Conservation (phyloP, 495 filamentous ascomycete genomes). For the Letharia columbiana region DNA sequence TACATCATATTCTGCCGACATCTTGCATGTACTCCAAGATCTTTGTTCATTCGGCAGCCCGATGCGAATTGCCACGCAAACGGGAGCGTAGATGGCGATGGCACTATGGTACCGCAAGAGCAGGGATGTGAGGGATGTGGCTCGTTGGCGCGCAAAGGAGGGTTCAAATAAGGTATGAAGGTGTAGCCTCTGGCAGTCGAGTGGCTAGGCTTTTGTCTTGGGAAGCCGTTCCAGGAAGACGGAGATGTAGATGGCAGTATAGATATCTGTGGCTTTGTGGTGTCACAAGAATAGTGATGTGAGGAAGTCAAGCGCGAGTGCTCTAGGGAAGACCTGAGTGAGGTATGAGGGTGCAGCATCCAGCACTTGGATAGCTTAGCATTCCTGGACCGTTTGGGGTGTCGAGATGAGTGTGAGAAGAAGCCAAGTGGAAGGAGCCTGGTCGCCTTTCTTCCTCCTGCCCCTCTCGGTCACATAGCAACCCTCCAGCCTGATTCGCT, state of each 20-base stretch:
- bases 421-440: not conserved
- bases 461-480: not conserved
- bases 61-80: not conserved
- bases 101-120: not conserved
- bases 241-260: not conserved
- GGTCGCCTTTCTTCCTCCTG: not conserved
- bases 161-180: not conserved
- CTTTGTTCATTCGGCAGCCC: not conserved
- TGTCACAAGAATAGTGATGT: not conserved
- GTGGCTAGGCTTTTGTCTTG: not conserved
- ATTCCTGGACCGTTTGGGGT: not conserved
- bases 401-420: not conserved
- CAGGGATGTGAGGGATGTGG: not conserved
- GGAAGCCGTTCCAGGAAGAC: not conserved
- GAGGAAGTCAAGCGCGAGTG: not conserved
- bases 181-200: not conserved
- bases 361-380: not conserved
- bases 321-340: not conserved
- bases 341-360: not conserved
- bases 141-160: not conserved
- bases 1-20: constrained; percentile 7
- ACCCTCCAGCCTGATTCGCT: not conserved
- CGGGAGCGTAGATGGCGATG: not conserved
- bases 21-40: not conserved
- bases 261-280: not conserved